These are phyloP conservation scores for Talaromyces borbonicus DNA, from an alignment of 495 filamentous ascomycete species.

Conservation along the genomic window DNA sequence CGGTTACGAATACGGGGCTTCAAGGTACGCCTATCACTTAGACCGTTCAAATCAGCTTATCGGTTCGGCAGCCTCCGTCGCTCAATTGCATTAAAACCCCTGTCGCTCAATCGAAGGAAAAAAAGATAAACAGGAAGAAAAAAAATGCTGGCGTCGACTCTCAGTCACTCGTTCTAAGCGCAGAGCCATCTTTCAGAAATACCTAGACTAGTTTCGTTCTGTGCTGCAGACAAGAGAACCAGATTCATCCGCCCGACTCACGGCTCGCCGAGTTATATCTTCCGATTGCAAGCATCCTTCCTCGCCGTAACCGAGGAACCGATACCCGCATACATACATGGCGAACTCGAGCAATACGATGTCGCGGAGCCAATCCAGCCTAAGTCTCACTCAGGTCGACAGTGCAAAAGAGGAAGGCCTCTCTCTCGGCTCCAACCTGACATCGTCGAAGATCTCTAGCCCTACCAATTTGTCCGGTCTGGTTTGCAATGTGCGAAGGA, in stretches of 20 bases:
- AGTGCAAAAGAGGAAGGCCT: constrained; percentile 22
- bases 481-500: constrained; percentile 88
- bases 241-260: not conserved
- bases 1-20: no score
- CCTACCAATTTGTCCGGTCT: constrained; percentile 67
- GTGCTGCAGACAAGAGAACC: no score
- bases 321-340: no score
- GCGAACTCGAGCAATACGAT: constrained; percentile 21
- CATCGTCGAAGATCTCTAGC: constrained; percentile 20
- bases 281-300: no score
- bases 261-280: no score
- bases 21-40: no score
- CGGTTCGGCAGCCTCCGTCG: no score
- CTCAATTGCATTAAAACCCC: not conserved
- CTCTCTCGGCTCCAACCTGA: constrained; percentile 4
- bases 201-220: no score
- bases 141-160: not conserved
- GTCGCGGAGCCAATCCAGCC: constrained; percentile 38
- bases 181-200: not conserved
- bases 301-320: no score
- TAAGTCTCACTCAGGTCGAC: constrained; percentile 25
- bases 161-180: not conserved
- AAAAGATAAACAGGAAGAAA: no score
- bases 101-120: no score
- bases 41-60: not conserved